Percentiles rank a stretch among this genome's conserved stretches.
These are phyloP conservation scores for Coemansia sp. DNA, from an alignment of 192 early-diverging fungal species.

Conservation along the genomic window DNA sequence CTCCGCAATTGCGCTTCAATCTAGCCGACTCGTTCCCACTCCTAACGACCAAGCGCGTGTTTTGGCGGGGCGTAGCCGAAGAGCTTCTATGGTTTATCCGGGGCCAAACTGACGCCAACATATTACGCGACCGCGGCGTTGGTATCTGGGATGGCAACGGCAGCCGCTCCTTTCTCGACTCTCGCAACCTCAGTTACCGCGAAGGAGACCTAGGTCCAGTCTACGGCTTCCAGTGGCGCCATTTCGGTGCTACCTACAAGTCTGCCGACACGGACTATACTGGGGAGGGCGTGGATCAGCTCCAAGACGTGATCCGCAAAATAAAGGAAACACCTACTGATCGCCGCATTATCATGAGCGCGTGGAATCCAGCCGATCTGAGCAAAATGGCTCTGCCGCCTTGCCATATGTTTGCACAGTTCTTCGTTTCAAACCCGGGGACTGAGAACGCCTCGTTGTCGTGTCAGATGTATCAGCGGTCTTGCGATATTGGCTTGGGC, in stretches of 20 bases:
- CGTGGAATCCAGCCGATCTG: conserved; percentile 97
- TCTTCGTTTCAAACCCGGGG: conserved; percentile 83
- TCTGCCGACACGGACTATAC: conserved; percentile 85
- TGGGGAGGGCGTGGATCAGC: conserved; percentile 92
- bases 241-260: conserved; percentile 93
- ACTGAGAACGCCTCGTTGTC: conserved; percentile 66
- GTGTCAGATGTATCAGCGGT: conserved; percentile 95
- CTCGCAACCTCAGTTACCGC: conserved; percentile 70
- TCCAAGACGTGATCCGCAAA: conserved; percentile 82
- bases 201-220: conserved; percentile 94
- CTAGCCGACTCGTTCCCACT: conserved; percentile 83
- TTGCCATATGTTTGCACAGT: conserved; percentile 97
- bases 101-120: conserved; percentile 80
- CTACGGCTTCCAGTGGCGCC: conserved; percentile 99
- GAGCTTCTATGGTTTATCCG: conserved; percentile 96
- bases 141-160: conserved; percentile 94
- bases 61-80: conserved; percentile 87
- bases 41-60: conserved; percentile 95
- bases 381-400: conserved; percentile 93
- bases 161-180: conserved; percentile 87
- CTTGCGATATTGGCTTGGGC: conserved; percentile 94
- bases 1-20: conserved; percentile 84
- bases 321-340: conserved; percentile 86
- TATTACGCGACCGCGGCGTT: conserved; percentile 75
- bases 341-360: conserved; percentile 89